Conservation (phyloP, 2,329 filamentous ascomycete genomes). For the Tolypocladium endophyticum region DNA sequence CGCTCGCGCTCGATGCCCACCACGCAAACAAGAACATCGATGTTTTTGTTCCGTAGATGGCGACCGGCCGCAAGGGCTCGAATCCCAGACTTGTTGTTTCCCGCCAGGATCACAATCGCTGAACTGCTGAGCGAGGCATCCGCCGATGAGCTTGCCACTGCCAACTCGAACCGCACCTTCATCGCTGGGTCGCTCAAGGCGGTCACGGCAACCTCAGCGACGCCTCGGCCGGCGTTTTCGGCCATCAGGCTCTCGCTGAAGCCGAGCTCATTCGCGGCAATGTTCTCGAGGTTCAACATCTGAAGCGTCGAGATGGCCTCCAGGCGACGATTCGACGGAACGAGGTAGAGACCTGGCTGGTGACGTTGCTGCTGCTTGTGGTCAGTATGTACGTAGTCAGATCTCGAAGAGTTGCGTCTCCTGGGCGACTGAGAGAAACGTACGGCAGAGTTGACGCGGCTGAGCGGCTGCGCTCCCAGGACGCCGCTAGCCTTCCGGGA, state of each 20-base stretch:
- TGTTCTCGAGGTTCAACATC: conserved; percentile 87
- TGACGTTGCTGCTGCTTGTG: conserved; percentile 22
- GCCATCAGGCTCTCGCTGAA: conserved; percentile 83
- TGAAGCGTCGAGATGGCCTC: conserved; percentile 64
- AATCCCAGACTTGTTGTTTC: conserved; percentile 86
- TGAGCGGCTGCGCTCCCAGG: conserved; percentile 28
- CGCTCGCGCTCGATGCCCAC: conserved; percentile 75
- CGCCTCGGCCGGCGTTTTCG: conserved; percentile 80
- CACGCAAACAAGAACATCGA: conserved; percentile 73
- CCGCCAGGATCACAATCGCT: conserved; percentile 67
- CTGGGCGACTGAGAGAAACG: conserved; percentile 20
- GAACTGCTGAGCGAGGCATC: conserved; percentile 19
- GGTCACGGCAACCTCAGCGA: conserved; percentile 71
- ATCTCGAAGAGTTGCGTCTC: conserved; percentile 17
- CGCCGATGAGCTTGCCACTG: conserved; percentile 23
- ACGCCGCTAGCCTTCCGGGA: conserved; percentile 44
- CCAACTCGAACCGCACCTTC: conserved; percentile 38
- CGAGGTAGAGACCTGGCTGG: conserved; percentile 39
- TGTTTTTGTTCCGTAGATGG: conserved; percentile 74
- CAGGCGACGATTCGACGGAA: conserved; percentile 44
- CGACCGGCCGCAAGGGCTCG: conserved; percentile 77
- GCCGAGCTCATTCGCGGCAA: conserved; percentile 77
- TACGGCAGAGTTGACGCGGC: conserved; percentile 37
- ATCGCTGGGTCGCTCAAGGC: conserved; percentile 54
- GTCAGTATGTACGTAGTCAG: conserved; percentile 22